Evolutionary conservation across 805 yeast species (phyloP), one percentile per base, ranked within the genome.

Genomic region (Isabelozyma rhagii): DNA sequence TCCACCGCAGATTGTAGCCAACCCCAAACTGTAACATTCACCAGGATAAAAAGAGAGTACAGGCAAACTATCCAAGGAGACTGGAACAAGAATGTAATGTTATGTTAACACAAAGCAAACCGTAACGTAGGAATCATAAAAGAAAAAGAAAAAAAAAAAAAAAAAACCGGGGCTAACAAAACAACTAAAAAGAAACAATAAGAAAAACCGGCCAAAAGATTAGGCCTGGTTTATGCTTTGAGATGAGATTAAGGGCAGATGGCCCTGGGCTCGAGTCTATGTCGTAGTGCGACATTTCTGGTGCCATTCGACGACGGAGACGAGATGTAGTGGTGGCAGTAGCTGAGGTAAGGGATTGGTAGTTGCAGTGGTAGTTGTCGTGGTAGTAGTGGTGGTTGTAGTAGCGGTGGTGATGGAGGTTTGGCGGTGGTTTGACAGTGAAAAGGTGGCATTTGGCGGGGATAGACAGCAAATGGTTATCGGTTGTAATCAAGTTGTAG

Each of bases 1-100:
- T 11, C 36, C 36, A 29, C 36, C 36, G 36, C 13, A 29, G 36
- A 29, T 8, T 29, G 36, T 29, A 29, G 6, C 36, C 36, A 15
- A 11, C 31, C 40, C 27, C 21, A 13, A 11, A 18, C 46, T 44
- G 46, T 44, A 31, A 44, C 46, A 31, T 44, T 36, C 40, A 44
- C 36, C 10, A 29, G 36, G 13, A 29, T 11, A 29, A 29, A 29
- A 29, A 29, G 36, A 11, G 36, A 21, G 25, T 21, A 21, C 36
- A 29, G 36, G 36, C 36, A 29, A 29, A 11, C 10, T 10, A 29
- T 6, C 13, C 13, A 29, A 6, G 36, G 36, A 11, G 36, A 29
- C 36, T 29, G 36, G 36, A 29, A 29, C 36, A 29, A 29, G 36
- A 29, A 29, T 29, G 36, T 29, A 29, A 29, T 29, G 13, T 29